phyloP scores from a whole-genome alignment of 2,329 filamentous ascomycete species.

The Aspergillus versicolor region DNA sequence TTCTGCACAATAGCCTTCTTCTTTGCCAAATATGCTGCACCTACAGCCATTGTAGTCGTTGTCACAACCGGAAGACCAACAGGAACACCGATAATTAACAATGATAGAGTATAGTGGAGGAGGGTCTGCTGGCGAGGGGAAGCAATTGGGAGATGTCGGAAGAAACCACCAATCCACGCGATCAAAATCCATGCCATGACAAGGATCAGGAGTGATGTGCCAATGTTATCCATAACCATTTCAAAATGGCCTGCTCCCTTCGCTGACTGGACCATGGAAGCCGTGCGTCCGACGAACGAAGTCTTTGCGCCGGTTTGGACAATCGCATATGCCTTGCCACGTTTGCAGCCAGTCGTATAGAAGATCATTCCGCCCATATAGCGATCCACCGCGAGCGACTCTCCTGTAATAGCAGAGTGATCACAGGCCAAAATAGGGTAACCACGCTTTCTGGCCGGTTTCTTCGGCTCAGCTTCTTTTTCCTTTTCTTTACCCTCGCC shows the following conservation, averaged over 20 bases:
- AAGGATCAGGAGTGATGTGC: constrained; percentile 69
- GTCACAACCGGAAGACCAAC: constrained; percentile 78
- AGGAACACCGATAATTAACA: constrained; percentile 77
- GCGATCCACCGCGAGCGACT: constrained; percentile 68
- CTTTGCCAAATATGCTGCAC: constrained; percentile 73
- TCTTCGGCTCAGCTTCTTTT: constrained; percentile 16
- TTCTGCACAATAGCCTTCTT: constrained; percentile 79
- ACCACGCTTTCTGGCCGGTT: constrained; percentile 47
- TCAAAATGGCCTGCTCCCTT: constrained; percentile 77
- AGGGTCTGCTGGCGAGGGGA: constrained; percentile 59
- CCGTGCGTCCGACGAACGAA: constrained; percentile 76
- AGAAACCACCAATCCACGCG: constrained; percentile 78
- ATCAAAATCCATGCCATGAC: constrained; percentile 75
- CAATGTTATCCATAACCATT: constrained; percentile 79
- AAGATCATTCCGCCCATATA: constrained; percentile 72
- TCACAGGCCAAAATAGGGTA: constrained; percentile 69
- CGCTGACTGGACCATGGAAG: constrained; percentile 69
- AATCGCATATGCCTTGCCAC: constrained; percentile 72
- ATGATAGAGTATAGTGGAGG: constrained; percentile 66
- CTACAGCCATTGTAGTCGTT: constrained; percentile 74
- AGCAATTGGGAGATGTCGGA: constrained; percentile 64
- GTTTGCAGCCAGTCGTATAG: constrained; percentile 80
- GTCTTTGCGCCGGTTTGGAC: constrained; percentile 65
- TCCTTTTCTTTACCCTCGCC: constrained; percentile 39
- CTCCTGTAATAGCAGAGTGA: constrained; percentile 78